Base-by-base conservation (phyloP, 2,329 filamentous ascomycete species). In the Teratosphaeria destructans region DNA sequence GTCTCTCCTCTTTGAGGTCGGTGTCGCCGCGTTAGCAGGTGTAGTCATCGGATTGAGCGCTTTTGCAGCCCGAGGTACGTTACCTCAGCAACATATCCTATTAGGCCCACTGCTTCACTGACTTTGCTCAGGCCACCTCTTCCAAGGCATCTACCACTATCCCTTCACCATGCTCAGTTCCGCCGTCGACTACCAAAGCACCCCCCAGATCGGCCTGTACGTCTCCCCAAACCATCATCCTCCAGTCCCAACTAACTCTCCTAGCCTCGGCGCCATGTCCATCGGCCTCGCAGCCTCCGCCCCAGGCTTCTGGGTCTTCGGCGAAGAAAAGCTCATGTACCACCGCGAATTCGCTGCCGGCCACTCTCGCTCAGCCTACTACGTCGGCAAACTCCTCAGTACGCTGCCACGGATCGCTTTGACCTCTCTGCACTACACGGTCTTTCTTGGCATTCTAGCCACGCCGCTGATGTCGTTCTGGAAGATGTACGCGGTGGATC, bases 221-320 rank as follows among this genome's bases (percentile, higher is more conserved):
- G 37, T 14, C 5, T n/a, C 37, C 10, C 37, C 2, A 14, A 14
- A 5, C 16, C 37, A 10, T 14, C 37, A 3, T 43, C 37, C 16
- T n/a, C 14, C 16, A n/a, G 5, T 43, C 11, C 16, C 16, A 14
- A n/a, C 37, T 43, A 43, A 43, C 37, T 5, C 12, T 16, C 37
- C 16, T 14, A 43, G 37, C 12, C 74, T 85, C 2, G 75, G 76
- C 1, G 77, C 74, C 58, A 81, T 85, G 61, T 78, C 81, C 16
- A 80, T 84, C 52, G 82, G 82, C 2, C 76, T 85, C 2, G 79
- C 81, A 1, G 77, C 80, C 0, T 77, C 75, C 5, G 78, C 81
- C 0, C 81, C 82, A 0, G 82, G 81, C 0, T 82, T 84, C 62
- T 78, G 78, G 64, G 75, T 80, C 16, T 84, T 84, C 66, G 82